phyloP scores from a whole-genome alignment of 83 land plant species.

The Diphasiastrum complanatum region DNA sequence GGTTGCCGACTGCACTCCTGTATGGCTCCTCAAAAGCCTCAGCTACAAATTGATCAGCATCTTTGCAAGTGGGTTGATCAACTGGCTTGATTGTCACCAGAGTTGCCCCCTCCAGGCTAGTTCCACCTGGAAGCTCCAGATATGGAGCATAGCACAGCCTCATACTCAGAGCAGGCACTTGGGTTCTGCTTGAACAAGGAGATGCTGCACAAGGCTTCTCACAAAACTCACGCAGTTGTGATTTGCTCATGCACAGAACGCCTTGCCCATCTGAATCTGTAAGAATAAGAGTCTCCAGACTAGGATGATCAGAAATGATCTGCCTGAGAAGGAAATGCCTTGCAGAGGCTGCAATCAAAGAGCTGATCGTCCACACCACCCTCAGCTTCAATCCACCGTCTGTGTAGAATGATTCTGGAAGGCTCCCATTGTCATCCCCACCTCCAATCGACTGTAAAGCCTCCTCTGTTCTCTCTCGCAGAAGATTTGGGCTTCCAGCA shows the following conservation, averaged over 20 bases:
- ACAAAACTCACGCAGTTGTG: constrained; percentile 9
- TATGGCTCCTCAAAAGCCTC: constrained; percentile 6
- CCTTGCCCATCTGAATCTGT: constrained; percentile 19
- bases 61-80: neutral
- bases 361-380: constrained; percentile 22
- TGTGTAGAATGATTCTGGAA: constrained; percentile 13
- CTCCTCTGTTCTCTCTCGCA: neutral
- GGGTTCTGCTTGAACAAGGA: constrained; percentile 10
- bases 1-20: neutral
- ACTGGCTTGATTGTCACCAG: constrained; percentile 13
- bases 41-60: neutral
- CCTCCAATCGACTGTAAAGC: neutral
- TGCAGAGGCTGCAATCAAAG: constrained; percentile 17
- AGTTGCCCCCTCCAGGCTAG: constrained; percentile 9
- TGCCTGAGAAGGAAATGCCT: constrained; percentile 20
- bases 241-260: constrained; percentile 11
- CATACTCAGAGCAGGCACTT: constrained; percentile 19
- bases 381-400: constrained; percentile 15
- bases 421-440: neutral
- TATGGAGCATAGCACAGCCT: constrained; percentile 19
- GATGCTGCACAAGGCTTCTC: constrained; percentile 3
- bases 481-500: neutral
- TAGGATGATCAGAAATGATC: constrained; percentile 11
- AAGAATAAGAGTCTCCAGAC: constrained; percentile 5
- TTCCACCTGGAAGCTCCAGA: constrained; percentile 12